Evolutionary conservation across 768 basidiomycete species (phyloP), one percentile per base, ranked within the genome.

Genomic region (Mycena floridula): DNA sequence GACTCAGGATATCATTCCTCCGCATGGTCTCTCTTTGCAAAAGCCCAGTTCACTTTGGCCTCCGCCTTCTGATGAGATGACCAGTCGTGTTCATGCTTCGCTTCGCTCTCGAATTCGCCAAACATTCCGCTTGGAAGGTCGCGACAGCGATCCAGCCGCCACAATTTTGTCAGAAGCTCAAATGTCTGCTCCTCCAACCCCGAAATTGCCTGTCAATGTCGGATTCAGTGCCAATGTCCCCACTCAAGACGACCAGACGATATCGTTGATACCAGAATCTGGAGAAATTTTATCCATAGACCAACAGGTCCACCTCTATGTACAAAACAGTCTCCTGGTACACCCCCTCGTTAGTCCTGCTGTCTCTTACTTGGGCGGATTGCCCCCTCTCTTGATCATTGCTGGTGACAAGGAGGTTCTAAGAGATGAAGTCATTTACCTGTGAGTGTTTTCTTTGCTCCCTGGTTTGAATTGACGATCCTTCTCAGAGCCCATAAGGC

Each of bases 391-490:
- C 37, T 64, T 91, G 21, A 65, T 99, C 51, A 81, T 93, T 50
- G 86, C 82, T 1, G 82, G 95, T 30, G 88, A 96, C 45, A 87
- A 85, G 54, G 95, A 98, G 65, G 90, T 95, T 0, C 63, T 97
- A 35, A 72, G 93, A 43, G 95, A 98, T 58, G 95, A 97, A 62
- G 81, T 90, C 25, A 79, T 97, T 24, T 97, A 90, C 57, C 66
- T 76, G 90, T 89, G 40, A 50, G 82, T 72, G 36, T 41, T 5
- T 37, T 36, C 1, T 38, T 15, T 24, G 23, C 30, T 23, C n/a
- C 20, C n/a, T 42, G 24, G 37, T 12, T 25, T 24, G 7, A n/a
- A 24, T 18, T 45, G 37, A 45, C 43, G 41, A 2, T 43, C 47
- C 23, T 45, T 26, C 36, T 6, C 51, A 89, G 86, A 7, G 93